Conservation (phyloP, 2,329 filamentous ascomycete genomes). For the Seiridium unicorne region DNA sequence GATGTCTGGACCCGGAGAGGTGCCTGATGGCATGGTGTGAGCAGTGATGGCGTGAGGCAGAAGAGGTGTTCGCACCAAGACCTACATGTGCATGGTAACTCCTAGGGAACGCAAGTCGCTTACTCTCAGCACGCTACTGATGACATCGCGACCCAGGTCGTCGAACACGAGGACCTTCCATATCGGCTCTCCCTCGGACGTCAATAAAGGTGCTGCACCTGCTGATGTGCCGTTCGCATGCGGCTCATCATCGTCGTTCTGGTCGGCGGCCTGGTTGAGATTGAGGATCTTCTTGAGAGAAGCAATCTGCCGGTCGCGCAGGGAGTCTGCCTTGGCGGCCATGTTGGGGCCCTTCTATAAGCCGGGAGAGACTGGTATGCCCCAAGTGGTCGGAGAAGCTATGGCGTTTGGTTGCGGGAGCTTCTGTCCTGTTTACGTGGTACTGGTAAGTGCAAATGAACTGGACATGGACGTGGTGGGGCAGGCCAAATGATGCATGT, state of each 20-base stretch:
- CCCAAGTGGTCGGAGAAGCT: no score
- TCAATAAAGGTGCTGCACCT: constrained; percentile 75
- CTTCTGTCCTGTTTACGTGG: not conserved
- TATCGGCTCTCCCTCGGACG: constrained; percentile 85
- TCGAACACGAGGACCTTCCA: constrained; percentile 99
- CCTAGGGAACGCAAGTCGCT: constrained; percentile 91
- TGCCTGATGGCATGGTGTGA: constrained; percentile 53
- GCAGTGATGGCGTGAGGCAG: not conserved
- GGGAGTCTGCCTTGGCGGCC: constrained; percentile 22
- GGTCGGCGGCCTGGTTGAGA: constrained; percentile 72
- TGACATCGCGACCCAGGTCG: constrained; percentile 85
- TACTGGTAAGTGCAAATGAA: not conserved
- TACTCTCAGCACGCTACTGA: constrained; percentile 91
- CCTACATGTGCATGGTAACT: constrained; percentile 92
- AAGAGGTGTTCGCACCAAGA: constrained; percentile 7
- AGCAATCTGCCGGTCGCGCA: constrained; percentile 45
- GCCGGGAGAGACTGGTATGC: no score
- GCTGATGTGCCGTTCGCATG: constrained; percentile 63
- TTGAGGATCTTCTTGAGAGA: constrained; percentile 96
- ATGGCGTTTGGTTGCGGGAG: not conserved
- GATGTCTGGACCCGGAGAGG: constrained; percentile 76
- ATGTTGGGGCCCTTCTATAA: constrained; percentile 12
- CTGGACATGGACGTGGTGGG: not conserved
- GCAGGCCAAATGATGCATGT: not conserved
- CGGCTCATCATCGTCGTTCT: constrained; percentile 61